phyloP scores from a whole-genome alignment of 768 basidiomycete species.

The Russula sp. region DNA sequence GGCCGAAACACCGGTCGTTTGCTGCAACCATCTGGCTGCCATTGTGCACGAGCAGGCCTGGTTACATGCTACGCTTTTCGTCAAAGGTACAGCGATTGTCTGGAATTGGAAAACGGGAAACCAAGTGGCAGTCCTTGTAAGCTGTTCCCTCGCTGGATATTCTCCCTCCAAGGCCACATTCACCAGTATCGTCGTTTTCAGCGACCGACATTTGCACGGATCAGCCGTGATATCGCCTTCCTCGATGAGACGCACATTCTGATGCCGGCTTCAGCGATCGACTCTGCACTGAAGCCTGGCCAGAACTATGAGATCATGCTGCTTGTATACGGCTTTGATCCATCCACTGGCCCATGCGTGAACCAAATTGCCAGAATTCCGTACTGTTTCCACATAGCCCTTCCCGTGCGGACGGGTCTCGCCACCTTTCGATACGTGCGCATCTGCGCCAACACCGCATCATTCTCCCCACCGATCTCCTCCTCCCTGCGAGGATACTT shows the following conservation, averaged over 20 bases:
- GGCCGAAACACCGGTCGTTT: not conserved
- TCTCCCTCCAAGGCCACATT: not conserved
- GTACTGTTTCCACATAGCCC: slow-evolving; percentile 6
- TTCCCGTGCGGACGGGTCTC: slow-evolving; percentile 7
- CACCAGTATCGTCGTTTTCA: not conserved
- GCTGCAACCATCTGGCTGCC: slow-evolving; percentile 1
- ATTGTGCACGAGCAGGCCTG: not conserved
- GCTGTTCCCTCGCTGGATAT: not conserved
- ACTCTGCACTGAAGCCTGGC: slow-evolving; percentile 5
- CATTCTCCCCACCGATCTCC: slow-evolving; percentile 1
- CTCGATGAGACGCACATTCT: slow-evolving; percentile 13
- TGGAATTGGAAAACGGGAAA: slow-evolving; percentile 15
- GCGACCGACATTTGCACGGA: slow-evolving; percentile 2
- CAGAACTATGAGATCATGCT: slow-evolving; percentile 4
- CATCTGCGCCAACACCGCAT: slow-evolving; percentile 5
- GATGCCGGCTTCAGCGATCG: slow-evolving; percentile 1
- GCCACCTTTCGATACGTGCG: not conserved
- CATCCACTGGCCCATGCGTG: not conserved
- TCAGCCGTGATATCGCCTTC: slow-evolving; percentile 6
- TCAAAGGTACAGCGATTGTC: not conserved
- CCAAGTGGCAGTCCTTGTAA: slow-evolving; percentile 4
- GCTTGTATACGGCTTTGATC: slow-evolving; percentile 1
- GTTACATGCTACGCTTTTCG: not conserved
- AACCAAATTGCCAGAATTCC: not conserved
- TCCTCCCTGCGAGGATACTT: slow-evolving; percentile 2